Evolutionary conservation across 345 rosid species (phyloP).

Genomic region (Clausena lansium): DNA sequence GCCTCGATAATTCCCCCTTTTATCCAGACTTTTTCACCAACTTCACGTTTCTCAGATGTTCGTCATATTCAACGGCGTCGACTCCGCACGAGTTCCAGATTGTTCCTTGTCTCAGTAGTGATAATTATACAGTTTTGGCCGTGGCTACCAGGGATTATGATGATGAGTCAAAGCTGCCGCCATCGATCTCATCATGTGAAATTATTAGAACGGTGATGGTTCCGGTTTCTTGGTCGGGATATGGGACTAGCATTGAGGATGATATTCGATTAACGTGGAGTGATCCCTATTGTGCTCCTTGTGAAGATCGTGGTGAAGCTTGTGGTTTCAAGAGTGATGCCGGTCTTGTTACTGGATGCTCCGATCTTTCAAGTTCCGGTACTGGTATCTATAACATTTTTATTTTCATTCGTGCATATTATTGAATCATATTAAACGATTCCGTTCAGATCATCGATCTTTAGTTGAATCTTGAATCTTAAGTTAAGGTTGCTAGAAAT

Average conservation of each 20-base stretch:
- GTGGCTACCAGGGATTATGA: background rate
- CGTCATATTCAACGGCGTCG: background rate
- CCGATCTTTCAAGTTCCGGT: constrained; percentile 4
- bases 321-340: constrained; percentile 18
- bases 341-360: constrained; percentile 13
- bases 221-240: background rate
- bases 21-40: background rate
- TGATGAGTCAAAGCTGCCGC: background rate
- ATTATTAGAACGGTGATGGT: constrained; percentile 7
- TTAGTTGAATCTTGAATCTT: background rate
- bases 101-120: constrained; percentile 25
- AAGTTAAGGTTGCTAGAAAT: background rate
- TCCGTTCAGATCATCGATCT: background rate
- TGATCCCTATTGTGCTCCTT: constrained; percentile 13
- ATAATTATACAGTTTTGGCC: constrained; percentile 17
- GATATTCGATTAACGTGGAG: constrained; percentile 20
- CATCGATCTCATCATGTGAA: background rate
- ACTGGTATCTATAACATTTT: background rate
- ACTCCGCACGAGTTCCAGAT: background rate
- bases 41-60: constrained; percentile 36
- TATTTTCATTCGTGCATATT: too few relatives aligned
- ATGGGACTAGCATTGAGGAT: background rate
- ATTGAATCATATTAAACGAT: background rate
- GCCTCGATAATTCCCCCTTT: constrained; percentile 15
- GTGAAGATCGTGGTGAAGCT: constrained; percentile 15